Evolutionary conservation across 2,329 filamentous ascomycete genomes (phyloP).

Genomic region (Diaporthe humulicola): DNA sequence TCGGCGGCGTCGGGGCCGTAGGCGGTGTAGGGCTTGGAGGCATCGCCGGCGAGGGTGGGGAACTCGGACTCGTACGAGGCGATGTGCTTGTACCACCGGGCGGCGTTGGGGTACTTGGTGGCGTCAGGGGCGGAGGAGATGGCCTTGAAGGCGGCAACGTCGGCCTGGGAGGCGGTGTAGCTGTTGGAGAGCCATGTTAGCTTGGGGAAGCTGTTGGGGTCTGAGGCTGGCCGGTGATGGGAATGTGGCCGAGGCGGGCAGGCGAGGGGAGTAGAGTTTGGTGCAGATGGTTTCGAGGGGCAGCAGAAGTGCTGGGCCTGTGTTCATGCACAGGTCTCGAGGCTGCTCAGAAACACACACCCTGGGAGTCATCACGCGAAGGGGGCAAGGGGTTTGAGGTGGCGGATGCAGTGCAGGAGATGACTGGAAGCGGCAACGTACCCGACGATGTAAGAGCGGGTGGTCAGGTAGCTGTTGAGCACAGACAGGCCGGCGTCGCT

Average conservation of each 20-base stretch:
- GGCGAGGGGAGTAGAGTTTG: background rate
- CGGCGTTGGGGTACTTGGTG: constrained; percentile 91
- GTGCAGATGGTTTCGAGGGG: constrained; percentile 70
- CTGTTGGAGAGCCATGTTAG: constrained; percentile 48
- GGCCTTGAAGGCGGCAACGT: constrained; percentile 95
- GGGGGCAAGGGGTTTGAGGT: background rate
- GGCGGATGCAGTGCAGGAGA: background rate
- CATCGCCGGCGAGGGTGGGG: constrained; percentile 88
- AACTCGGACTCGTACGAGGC: constrained; percentile 94
- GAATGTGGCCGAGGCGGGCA: background rate
- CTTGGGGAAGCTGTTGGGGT: background rate
- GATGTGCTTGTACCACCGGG: constrained; percentile 99
- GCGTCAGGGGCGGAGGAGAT: constrained; percentile 81
- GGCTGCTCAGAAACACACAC: constrained; percentile 89
- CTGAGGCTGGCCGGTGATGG: background rate
- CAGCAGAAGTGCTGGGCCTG: constrained; percentile 72
- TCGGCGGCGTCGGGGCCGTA: constrained; percentile 89
- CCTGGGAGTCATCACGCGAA: constrained; percentile 79
- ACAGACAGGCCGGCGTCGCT: constrained; percentile 53
- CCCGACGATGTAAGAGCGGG: constrained; percentile 82
- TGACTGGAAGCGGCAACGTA: constrained; percentile 61
- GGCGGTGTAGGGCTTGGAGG: constrained; percentile 86
- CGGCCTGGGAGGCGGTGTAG: constrained; percentile 86
- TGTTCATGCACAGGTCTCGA: constrained; percentile 88
- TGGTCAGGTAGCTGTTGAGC: constrained; percentile 75